Base-by-base conservation (phyloP, 2,329 filamentous ascomycete genomes). In the Aspergillus uvarum region DNA sequence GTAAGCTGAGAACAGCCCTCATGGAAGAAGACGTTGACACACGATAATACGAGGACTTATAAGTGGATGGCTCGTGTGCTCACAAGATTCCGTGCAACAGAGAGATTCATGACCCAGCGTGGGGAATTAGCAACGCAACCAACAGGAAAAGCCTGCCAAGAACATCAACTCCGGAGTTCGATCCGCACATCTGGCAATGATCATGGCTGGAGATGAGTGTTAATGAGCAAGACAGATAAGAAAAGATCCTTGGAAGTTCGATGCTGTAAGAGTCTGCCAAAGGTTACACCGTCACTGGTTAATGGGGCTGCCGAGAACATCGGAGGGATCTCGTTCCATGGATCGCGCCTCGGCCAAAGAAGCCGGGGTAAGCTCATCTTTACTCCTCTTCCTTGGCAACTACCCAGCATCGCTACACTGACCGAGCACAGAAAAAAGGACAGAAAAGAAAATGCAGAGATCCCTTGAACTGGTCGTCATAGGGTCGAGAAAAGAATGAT, bases 221-320 rank as follows among this genome's bases (percentile, higher is more conserved):
- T 5, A 57, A 59, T 54, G 26, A 29, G 3, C 7, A 29, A 29
- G 26, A 29, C 26, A 29, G 26, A 29, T 10, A 29, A 29, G 26
- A 29, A 29, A 26, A 26, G 26, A 57, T 35, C 32, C 42, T 63
- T 60, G 60, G 49, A 47, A 48, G 47, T 64, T 60, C 58, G 58
- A 66, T 61, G 42, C 57, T 48, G 54, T 52, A 50, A 59, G 38
- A 50, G 38, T 48, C 1, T 44, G 38, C 3, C 4, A 44, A 19
- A 51, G 56, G 63, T 62, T 58, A 63, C 63, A 63, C 61, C 61
- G 62, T 55, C 61, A 63, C 32, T 35, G 14, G 26, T 29, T 7
- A 35, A 56, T 65, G 42, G 24, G 54, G 59, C 60, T 64, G 62
- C 62, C 62, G 62, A 63, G 63, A 49, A 51, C 26, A 56, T 52